These are phyloP conservation scores for Aspergillus hancockii DNA, from an alignment of 495 filamentous ascomycete species.

Conservation along the genomic window DNA sequence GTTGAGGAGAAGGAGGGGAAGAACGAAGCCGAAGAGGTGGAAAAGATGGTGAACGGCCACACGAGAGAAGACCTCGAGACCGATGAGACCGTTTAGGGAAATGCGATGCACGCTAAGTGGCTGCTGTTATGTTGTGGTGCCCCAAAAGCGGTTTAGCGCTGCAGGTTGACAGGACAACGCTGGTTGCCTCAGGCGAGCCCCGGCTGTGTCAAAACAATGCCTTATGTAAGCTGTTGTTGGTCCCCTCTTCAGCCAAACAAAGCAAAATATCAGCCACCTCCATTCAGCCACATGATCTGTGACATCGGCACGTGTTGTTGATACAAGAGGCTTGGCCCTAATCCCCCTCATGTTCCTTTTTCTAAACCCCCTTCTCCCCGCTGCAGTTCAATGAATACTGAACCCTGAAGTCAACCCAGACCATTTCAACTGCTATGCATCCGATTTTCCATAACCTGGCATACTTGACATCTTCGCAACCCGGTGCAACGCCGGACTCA, in stretches of 20 bases:
- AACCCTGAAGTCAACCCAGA: too few relatives aligned
- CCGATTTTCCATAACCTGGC: too few relatives aligned
- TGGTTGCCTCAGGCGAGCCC: conserved; percentile 16
- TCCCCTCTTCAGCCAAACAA: conserved; percentile 1
- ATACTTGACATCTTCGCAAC: too few relatives aligned
- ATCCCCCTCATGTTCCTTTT: too few relatives aligned
- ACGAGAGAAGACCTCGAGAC: conserved; percentile 31
- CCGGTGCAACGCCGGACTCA: too few relatives aligned
- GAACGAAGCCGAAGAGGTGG: conserved; percentile 27
- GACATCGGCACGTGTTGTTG: background rate
- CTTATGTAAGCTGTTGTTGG: background rate
- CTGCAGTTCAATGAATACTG: too few relatives aligned
- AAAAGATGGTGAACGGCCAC: conserved; percentile 15
- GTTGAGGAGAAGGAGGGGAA: conserved; percentile 21
- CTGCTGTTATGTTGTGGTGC: conserved; percentile 46
- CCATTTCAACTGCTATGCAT: too few relatives aligned
- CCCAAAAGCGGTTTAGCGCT: conserved; percentile 34
- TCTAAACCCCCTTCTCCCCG: too few relatives aligned
- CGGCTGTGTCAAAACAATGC: conserved; percentile 15
- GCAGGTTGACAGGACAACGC: conserved; percentile 46
- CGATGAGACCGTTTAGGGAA: conserved; percentile 38
- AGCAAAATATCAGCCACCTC: background rate
- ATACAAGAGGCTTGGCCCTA: too few relatives aligned
- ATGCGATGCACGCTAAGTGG: conserved; percentile 40
- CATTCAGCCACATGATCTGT: background rate